These are phyloP conservation scores for Lipomyces kockii DNA, from an alignment of 805 yeast species.

Conservation along the genomic window DNA sequence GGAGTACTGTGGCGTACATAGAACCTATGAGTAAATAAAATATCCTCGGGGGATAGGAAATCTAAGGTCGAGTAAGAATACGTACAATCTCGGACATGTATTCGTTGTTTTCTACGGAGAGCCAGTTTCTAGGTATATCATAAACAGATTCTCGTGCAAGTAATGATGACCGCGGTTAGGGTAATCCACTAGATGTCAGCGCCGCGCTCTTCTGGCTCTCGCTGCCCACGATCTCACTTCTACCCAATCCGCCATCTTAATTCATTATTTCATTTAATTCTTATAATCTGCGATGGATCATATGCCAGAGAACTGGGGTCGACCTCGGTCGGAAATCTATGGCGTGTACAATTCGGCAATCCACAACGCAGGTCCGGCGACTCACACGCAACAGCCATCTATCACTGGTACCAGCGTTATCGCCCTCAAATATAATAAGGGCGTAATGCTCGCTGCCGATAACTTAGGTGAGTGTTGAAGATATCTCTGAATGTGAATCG, in stretches of 20 bases:
- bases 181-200: no score
- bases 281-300: constrained; percentile 72
- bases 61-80: neutral
- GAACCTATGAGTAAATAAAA: no score
- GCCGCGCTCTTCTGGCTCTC: neutral
- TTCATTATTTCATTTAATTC: neutral
- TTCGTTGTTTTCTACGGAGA: no score
- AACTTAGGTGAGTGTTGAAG: constrained; percentile 60
- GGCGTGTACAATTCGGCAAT: constrained; percentile 67
- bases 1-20: neutral
- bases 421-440: constrained; percentile 86
- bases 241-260: neutral
- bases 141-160: no score
- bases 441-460: constrained; percentile 94
- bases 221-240: neutral
- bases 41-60: neutral
- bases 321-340: constrained; percentile 81
- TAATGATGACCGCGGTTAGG: no score
- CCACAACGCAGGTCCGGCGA: constrained; percentile 73
- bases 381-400: constrained; percentile 91
- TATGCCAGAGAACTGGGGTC: constrained; percentile 95
- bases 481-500: neutral
- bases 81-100: neutral
- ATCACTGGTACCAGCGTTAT: constrained; percentile 96
- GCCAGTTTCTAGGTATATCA: no score